Evolutionary conservation across 164 flowering plant species (phyloP).

Genomic region (Taxillus chinensis): DNA sequence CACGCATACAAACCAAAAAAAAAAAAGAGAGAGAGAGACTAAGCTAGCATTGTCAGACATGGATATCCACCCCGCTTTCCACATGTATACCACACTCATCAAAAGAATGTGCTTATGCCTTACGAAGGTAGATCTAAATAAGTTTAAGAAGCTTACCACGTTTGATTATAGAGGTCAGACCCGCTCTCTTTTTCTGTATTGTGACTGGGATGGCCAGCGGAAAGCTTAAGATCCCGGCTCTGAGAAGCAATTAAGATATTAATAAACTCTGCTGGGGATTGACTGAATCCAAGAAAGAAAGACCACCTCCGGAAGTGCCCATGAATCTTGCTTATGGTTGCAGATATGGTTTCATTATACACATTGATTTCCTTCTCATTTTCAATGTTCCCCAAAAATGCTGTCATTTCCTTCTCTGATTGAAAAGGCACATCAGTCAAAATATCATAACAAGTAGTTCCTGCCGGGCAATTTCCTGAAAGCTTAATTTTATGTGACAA

Average conservation of each 20-base stretch:
- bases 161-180: slow-evolving; percentile 67
- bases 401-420: slow-evolving; percentile 54
- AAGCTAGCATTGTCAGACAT: too few relatives aligned
- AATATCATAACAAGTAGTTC: slow-evolving; percentile 75
- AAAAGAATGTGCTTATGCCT: too few relatives aligned
- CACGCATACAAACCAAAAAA: too few relatives aligned
- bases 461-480: slow-evolving; percentile 62
- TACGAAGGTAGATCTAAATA: neutral
- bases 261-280: slow-evolving; percentile 86
- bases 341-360: slow-evolving; percentile 57
- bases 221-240: slow-evolving; percentile 69
- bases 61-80: too few relatives aligned
- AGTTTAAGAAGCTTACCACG: slow-evolving; percentile 43
- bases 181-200: slow-evolving; percentile 60
- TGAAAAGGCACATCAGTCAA: slow-evolving; percentile 67
- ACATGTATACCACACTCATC: too few relatives aligned
- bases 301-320: slow-evolving; percentile 68
- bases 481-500: slow-evolving; percentile 75
- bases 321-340: slow-evolving; percentile 65
- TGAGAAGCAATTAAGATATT: slow-evolving; percentile 79
- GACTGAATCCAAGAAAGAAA: slow-evolving; percentile 85
- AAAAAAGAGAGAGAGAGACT: too few relatives aligned
- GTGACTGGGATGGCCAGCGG: slow-evolving; percentile 59
- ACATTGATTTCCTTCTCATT: slow-evolving; percentile 63
- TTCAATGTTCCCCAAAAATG: slow-evolving; percentile 47